Evolutionary conservation across 495 filamentous ascomycete species (phyloP).

Genomic region (Viridothelium virens): DNA sequence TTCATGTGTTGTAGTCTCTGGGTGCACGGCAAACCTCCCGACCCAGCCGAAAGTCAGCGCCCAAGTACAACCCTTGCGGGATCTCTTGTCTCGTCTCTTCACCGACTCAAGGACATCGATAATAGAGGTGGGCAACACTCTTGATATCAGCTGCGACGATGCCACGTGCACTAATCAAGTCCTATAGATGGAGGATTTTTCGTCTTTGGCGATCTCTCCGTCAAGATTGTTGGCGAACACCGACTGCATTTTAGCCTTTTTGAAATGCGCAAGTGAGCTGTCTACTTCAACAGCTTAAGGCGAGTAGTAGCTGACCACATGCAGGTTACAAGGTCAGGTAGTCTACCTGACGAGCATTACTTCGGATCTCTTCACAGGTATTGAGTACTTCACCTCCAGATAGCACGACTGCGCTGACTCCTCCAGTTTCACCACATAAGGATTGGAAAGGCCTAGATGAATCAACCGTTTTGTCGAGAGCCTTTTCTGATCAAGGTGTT

Average conservation of each 20-base stretch:
- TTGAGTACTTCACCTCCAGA: slow-evolving; percentile 15
- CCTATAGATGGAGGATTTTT: slow-evolving; percentile 81
- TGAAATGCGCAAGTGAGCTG: slow-evolving; percentile 65
- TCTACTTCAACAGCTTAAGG: not conserved
- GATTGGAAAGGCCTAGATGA: slow-evolving; percentile 82
- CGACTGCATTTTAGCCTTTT: slow-evolving; percentile 79
- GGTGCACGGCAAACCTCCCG: slow-evolving; percentile 47
- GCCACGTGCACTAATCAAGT: not conserved
- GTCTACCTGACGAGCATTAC: slow-evolving; percentile 60
- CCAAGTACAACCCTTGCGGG: slow-evolving; percentile 61
- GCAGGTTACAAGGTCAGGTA: slow-evolving; percentile 45
- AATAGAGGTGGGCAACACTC: slow-evolving; percentile 55
- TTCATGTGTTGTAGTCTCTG: slow-evolving; percentile 71
- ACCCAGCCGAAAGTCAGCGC: slow-evolving; percentile 46
- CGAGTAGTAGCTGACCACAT: slow-evolving; percentile 22
- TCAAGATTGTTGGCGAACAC: slow-evolving; percentile 71
- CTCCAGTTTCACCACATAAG: slow-evolving; percentile 62
- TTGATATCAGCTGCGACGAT: slow-evolving; percentile 5
- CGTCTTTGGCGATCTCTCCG: slow-evolving; percentile 89
- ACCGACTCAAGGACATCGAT: slow-evolving; percentile 84
- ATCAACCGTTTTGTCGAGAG: slow-evolving; percentile 83
- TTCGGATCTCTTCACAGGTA: slow-evolving; percentile 68
- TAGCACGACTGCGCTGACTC: not conserved
- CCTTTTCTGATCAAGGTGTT: slow-evolving; percentile 93
- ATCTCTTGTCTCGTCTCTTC: slow-evolving; percentile 81